phyloP scores from a whole-genome alignment of 352 stramenopile genomes.

The Pythium biforme region DNA sequence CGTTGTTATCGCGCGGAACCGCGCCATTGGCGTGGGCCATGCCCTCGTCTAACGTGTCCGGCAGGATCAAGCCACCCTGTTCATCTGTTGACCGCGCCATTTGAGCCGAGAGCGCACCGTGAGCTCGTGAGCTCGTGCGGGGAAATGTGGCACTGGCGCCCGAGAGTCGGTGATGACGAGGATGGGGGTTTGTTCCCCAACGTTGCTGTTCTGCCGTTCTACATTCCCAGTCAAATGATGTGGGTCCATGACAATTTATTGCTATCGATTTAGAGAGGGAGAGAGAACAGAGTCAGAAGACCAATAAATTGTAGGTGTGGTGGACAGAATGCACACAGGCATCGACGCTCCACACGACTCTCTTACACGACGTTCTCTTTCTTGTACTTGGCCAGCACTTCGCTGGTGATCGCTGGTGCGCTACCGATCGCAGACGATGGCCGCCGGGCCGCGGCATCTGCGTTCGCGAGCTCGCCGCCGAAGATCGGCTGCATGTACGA shows the following conservation, averaged over 20 bases:
- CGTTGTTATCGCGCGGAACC: neutral
- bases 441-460: slow-evolving; percentile 11
- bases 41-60: neutral
- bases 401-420: slow-evolving; percentile 20
- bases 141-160: too few species aligned
- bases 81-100: slow-evolving; percentile 6
- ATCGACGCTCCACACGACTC: slow-evolving; percentile 32
- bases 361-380: slow-evolving; percentile 51
- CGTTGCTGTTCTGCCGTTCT: slow-evolving; percentile 25
- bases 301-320: slow-evolving; percentile 16
- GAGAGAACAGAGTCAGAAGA: neutral
- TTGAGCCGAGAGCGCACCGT: neutral
- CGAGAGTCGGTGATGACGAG: neutral
- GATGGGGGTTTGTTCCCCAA: slow-evolving; percentile 1
- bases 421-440: slow-evolving; percentile 21
- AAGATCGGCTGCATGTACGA: slow-evolving; percentile 84
- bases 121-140: neutral
- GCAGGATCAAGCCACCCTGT: neutral
- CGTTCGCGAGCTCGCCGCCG: slow-evolving; percentile 39
- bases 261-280: slow-evolving; percentile 22
- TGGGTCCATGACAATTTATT: slow-evolving; percentile 16
- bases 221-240: slow-evolving; percentile 26
- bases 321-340: neutral
- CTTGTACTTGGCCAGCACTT: slow-evolving; percentile 39
- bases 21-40: neutral